Evolutionary conservation across 1,139 yeast species (phyloP).

Genomic region (Komagataea norvegica): DNA sequence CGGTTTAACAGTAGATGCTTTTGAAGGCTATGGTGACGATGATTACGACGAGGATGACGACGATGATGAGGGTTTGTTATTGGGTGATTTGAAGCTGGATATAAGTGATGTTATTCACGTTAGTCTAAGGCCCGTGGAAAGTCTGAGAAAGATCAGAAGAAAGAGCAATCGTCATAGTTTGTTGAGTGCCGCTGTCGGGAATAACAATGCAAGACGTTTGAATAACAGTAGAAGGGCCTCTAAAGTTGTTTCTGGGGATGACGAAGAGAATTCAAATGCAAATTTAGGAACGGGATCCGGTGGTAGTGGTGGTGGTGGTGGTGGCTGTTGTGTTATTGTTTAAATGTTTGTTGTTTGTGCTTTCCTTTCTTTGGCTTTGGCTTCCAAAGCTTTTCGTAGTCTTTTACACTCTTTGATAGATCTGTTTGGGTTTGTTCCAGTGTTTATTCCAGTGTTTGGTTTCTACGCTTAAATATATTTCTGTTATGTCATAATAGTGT

Average conservation of each 20-base stretch:
- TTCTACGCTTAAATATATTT: too few species aligned
- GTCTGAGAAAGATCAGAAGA: conserved; percentile 1
- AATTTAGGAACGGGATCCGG: background rate
- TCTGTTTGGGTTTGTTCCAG: too few species aligned
- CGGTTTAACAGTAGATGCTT: too few species aligned
- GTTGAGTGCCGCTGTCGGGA: background rate
- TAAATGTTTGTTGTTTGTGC: too few species aligned
- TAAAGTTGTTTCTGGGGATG: conserved; percentile 2
- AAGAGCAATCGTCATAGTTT: background rate
- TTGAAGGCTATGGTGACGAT: background rate
- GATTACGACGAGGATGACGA: background rate
- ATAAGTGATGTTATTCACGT: conserved; percentile 21
- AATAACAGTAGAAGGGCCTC: conserved; percentile 1
- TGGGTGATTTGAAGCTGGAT: conserved; percentile 12
- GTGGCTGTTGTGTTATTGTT: conserved; percentile 15
- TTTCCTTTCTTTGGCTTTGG: too few species aligned
- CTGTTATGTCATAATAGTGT: too few species aligned
- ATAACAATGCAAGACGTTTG: background rate
- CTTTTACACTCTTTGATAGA: too few species aligned
- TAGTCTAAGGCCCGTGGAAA: conserved; percentile 13
- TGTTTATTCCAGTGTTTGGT: too few species aligned
- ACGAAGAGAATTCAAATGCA: conserved; percentile 2
- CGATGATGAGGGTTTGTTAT: background rate
- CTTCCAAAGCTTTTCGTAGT: background rate
- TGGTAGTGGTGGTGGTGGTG: background rate